A percentile compares a stretch with the other conserved stretches of the same genome.
phyloP scores from a whole-genome alignment of 257 asterid species.

The Nicotiana knightiana region DNA sequence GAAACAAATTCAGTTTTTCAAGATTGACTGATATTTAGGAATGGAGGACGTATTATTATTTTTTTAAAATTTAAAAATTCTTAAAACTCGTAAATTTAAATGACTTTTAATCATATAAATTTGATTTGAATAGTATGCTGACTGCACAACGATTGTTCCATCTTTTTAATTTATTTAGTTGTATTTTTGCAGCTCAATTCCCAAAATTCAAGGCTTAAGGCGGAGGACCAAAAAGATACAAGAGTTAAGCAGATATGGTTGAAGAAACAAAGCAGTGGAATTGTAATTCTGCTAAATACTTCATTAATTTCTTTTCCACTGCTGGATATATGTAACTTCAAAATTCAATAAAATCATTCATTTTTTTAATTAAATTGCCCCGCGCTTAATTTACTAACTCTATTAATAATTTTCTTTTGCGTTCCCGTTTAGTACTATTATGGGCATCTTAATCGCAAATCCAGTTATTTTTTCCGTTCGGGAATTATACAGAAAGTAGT shows the following conservation, averaged over 20 bases:
- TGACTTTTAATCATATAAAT: neutral
- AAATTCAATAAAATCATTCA: neutral
- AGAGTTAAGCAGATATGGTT: neutral
- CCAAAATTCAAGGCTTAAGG: slow-evolving; percentile 7
- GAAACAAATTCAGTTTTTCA: too few relatives aligned
- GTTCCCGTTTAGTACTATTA: too few relatives aligned
- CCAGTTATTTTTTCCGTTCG: too few relatives aligned
- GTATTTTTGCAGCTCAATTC: neutral
- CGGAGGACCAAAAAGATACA: neutral
- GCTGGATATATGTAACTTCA: neutral
- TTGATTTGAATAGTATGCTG: neutral
- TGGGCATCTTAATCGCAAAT: too few relatives aligned
- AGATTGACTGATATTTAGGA: too few relatives aligned
- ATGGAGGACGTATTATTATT: too few relatives aligned
- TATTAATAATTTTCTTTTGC: neutral
- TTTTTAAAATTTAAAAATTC: too few relatives aligned
- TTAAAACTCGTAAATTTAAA: neutral
- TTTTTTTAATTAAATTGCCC: neutral
- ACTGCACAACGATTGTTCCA: neutral
- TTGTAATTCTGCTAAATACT: neutral
- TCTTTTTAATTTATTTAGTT: neutral
- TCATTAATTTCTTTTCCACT: neutral
- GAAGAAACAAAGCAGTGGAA: neutral
- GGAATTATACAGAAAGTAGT: too few relatives aligned
- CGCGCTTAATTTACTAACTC: neutral